Conservation (phyloP, 148 eudicot species). For the Spergularia marina region DNA sequence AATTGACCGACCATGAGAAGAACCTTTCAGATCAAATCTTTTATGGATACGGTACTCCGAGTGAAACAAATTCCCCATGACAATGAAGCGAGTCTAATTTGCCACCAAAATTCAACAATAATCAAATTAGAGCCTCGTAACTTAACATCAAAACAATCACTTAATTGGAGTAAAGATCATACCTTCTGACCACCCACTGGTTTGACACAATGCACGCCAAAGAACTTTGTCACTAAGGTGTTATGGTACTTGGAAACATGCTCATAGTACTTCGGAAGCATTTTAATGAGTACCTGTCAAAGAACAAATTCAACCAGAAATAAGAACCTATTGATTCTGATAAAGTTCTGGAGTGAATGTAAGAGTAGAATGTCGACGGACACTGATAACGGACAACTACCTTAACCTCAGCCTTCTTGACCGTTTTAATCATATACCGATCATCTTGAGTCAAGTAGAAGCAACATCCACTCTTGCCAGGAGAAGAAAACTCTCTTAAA, state of each 20-base stretch:
- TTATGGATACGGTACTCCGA: slow-evolving; percentile 86
- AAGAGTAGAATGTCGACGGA: background rate
- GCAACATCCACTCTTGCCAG: slow-evolving; percentile 89
- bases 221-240: slow-evolving; percentile 67
- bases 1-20: slow-evolving; percentile 84
- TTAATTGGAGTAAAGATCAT: background rate
- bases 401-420: slow-evolving; percentile 81
- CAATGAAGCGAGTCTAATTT: slow-evolving; percentile 79
- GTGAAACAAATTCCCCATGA: slow-evolving; percentile 94
- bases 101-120: slow-evolving; percentile 9
- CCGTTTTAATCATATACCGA: slow-evolving; percentile 77
- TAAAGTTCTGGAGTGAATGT: background rate
- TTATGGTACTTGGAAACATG: slow-evolving; percentile 60
- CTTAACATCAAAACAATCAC: too few relatives aligned
- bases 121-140: slow-evolving; percentile 14
- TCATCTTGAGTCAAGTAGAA: slow-evolving; percentile 85
- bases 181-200: slow-evolving; percentile 57
- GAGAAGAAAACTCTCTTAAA: slow-evolving; percentile 76
- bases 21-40: slow-evolving; percentile 92
- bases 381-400: slow-evolving; percentile 35
- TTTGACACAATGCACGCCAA: slow-evolving; percentile 77
- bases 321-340: slow-evolving; percentile 1
- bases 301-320: background rate
- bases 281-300: slow-evolving; percentile 62
- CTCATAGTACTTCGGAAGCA: slow-evolving; percentile 72